Base-by-base conservation (phyloP, 345 rosid genomes). In the Ailanthus altissimus region DNA sequence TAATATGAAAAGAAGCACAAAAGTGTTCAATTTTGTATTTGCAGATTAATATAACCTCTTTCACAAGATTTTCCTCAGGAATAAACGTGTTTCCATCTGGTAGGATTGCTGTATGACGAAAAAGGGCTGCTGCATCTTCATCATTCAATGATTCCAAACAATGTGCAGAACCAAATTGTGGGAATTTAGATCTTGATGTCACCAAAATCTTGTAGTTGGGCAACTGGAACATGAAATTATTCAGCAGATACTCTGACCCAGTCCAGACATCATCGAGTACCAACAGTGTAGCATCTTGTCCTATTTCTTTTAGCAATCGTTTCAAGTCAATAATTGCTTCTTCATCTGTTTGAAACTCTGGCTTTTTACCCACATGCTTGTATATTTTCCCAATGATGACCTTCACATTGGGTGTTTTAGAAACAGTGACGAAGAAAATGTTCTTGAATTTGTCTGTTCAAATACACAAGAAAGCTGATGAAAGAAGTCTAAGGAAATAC, bases 131-230 rank as follows among this genome's bases (percentile, higher is more conserved):
- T 0, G 94, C 85, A 70, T 85, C 81, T 59, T 78, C 61, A 32
- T 73, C 74, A 62, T 77, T 73, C 72, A 89, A 73, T 43, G 87
- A 85, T 8, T 81, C 66, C 80, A 91, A 56, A 67, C 26, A 58
- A 80, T 83, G 66, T 4, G 32, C 75, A 12, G 43, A 56, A 14
- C 76, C 84, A 54, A 84, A 88, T 49, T 76, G 32, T 18, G 75
- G 90, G 53, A 90, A 88, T 2, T 9, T 75, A 67, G 13, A 85
- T 60, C 92, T 86, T 74, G 98, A 93, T 57, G 93, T 89, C 80
- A 89, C 93, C 82, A 91, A 42, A 38, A 91, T 75, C 82, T 88
- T 91, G 79, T 76, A 88, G 74, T 83, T 36, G 16, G 81, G 79
- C 23, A 86, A 45, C 4, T 46, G 5, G 36, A 51, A 14, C 47